Percentiles rank a stretch among this genome's conserved stretches.
phyloP scores from a whole-genome alignment of 1,284 basidiomycete species.

The Heterobasidion annosum region DNA sequence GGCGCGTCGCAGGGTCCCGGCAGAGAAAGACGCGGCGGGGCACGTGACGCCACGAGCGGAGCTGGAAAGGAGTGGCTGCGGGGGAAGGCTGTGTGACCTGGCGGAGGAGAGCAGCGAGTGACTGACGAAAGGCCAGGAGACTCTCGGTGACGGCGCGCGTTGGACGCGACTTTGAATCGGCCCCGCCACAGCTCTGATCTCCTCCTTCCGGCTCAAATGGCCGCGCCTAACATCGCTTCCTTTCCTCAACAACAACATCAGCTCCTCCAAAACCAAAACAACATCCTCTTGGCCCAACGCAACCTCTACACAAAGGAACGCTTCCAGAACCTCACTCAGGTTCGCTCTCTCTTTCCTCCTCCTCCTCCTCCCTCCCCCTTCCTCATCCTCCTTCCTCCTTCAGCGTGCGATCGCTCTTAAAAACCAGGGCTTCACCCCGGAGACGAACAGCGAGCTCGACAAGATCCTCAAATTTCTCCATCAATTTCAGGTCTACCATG shows the following conservation, averaged over 20 bases:
- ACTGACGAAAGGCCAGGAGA: too few species aligned
- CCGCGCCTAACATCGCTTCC: constrained; percentile 19
- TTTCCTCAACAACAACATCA: constrained; percentile 16
- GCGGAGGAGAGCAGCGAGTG: too few species aligned
- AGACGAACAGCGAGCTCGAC: constrained; percentile 25
- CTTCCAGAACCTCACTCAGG: constrained; percentile 17
- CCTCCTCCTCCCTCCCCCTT: background rate
- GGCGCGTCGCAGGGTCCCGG: constrained; percentile 6
- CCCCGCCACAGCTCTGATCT: constrained; percentile 2
- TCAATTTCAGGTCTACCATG: constrained; percentile 17
- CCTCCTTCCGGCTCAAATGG: constrained; percentile 15
- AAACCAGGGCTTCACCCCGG: constrained; percentile 22
- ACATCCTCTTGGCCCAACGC: constrained; percentile 12
- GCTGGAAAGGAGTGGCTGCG: background rate
- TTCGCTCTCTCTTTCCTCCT: constrained; percentile 7
- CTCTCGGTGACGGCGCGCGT: too few species aligned
- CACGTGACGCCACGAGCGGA: constrained; percentile 6
- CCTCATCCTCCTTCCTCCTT: constrained; percentile 1
- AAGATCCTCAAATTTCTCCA: constrained; percentile 21
- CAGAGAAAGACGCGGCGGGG: too few species aligned
- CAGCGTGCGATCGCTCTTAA: constrained; percentile 25
- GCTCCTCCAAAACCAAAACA: constrained; percentile 3
- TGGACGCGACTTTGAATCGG: constrained; percentile 15
- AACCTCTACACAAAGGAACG: constrained; percentile 15
- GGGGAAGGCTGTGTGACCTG: background rate